Evolutionary conservation across 1,139 yeast species (phyloP), one percentile per base, ranked within the genome.

Genomic region (Citeromyces hawaiiensis): DNA sequence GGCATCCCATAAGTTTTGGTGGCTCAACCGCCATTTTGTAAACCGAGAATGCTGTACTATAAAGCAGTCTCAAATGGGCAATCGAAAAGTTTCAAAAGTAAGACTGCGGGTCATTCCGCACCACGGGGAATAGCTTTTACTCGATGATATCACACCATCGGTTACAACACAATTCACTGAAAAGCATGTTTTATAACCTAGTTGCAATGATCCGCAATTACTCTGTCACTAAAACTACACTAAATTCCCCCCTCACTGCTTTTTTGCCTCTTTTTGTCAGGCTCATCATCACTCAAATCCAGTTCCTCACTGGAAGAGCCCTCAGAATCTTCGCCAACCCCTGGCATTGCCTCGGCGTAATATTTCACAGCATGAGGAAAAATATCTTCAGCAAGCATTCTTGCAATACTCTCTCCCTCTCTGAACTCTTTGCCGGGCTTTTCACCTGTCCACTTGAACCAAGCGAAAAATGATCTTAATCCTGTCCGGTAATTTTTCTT

Each of bases 341-440:
- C 69, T 3, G 74, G 68, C 45, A 69, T 72, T 49, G 87, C 87
- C 48, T 77, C 74, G 2, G 82, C 74, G 50, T 80, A 82, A 52
- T 79, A 80, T 49, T 76, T 79, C 18, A 80, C 76, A 14, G 87
- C 83, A 50, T 75, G 74, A 16, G 86, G 83, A 50, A 72, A 81
- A 30, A 82, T 54, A 50, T 81, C 87, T 36, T 80, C 86, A 2
- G 69, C 64, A 13, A 82, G 63, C 39, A 81, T 59, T 37, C 73
- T 61, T 1, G 88, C 76, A 45, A 82, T 62, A 11, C 78, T 85
- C 47, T 76, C 87, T 11, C 88, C 91, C 45, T 68, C 65, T 46
- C 87, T 68, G 50, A 73, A 80, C 50, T 81, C 88, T 51, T 80
- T 80, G 1, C 83, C 83, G 1, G 82, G 80, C 49, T 76, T 77